Evolutionary conservation across 2,329 filamentous ascomycete species (phyloP), one percentile per base, ranked within the genome.

Genomic region (Trichoderma brevicompactum): DNA sequence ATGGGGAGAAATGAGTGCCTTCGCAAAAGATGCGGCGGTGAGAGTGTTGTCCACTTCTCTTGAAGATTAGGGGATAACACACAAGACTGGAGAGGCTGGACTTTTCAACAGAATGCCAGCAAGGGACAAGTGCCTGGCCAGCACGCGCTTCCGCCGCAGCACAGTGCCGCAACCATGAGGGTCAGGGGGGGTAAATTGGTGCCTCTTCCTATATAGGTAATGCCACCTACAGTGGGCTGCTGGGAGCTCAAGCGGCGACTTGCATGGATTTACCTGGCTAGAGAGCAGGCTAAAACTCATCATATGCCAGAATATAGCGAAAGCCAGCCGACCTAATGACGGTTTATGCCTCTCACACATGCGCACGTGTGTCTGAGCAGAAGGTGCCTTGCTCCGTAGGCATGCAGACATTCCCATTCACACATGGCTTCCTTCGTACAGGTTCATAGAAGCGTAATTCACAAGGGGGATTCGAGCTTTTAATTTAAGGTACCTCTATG

Each of bases 1-100:
- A 60, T 40, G 59, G 67, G 64, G 36, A 64, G 61, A 58, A 64
- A 65, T 40, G 68, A 66, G 68, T 60, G 53, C 67, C 54, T 64
- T 67, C 56, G 52, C 65, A 59, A 52, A 68, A 62, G 62, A 64
- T 41, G 58, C 64, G 49, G 54, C 56, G 50, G 64, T 61, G 64
- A 61, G 62, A 61, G 46, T 66, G 40, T 43, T 56, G 44, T 66
- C 53, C 54, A 41, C 65, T 53, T 62, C 53, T 66, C 52, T 43
- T 56, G 58, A 56, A 63, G 53, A 58, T 52, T 56, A 66, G 38
- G 59, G 52, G 59, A 59, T 50, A 55, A 58, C 34, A 61, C 38
- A 64, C 48, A 41, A 53, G 60, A 66, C 41, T 60, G 48, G 46
- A 65, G 63, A 65, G 19, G 55, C 56, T 61, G 56, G 54, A 65